Conservation (phyloP, 139 green algal species). For the Asterochloris erici region DNA sequence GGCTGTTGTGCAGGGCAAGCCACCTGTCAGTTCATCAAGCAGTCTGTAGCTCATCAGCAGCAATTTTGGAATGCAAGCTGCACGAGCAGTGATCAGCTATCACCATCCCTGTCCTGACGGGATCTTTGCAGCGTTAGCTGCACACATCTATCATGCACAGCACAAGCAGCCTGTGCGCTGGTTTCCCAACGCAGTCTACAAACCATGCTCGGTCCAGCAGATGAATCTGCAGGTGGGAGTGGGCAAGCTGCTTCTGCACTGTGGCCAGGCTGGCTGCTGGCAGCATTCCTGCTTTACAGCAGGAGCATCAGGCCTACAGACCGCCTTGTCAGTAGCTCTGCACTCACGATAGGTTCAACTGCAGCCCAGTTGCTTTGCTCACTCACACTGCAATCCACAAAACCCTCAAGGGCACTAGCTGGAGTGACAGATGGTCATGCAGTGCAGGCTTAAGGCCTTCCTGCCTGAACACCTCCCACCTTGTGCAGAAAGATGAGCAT, state of each 20-base stretch:
- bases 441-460: neutral
- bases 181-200: conserved; percentile 16
- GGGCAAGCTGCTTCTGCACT: too few species aligned
- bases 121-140: conserved; percentile 35
- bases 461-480: neutral
- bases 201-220: neutral
- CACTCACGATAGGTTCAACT: too few species aligned
- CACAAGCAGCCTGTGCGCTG: neutral
- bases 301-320: too few species aligned
- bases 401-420: neutral
- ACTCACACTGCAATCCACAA: too few species aligned
- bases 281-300: too few species aligned
- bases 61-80: neutral
- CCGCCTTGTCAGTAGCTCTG: too few species aligned
- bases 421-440: neutral
- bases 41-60: neutral
- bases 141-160: conserved; percentile 18
- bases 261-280: too few species aligned
- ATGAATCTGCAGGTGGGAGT: conserved; percentile 1
- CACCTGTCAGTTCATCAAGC: too few species aligned
- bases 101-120: conserved; percentile 47
- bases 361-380: too few species aligned
- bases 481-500: conserved; percentile 14
- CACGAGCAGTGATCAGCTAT: conserved; percentile 19
- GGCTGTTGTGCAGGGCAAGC: too few species aligned